Conservation (phyloP, 139 green algal species). For the Coccomyxa sp. region DNA sequence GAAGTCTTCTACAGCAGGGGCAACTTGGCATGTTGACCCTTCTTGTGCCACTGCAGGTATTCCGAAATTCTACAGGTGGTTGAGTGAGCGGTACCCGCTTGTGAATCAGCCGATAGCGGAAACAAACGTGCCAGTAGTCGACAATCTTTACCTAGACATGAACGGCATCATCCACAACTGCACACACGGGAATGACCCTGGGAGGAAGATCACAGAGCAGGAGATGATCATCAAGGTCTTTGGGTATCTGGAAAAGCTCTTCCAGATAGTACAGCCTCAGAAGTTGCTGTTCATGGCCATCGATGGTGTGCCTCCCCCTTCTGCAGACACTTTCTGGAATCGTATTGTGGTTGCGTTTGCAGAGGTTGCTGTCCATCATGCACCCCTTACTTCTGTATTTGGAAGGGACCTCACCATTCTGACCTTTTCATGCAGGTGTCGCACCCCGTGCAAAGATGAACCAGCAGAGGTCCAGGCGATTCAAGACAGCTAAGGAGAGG, state of each 20-base stretch:
- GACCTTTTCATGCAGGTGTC: constrained; percentile 66
- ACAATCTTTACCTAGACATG: constrained; percentile 96
- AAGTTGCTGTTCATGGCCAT: constrained; percentile 94
- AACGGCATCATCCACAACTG: constrained; percentile 97
- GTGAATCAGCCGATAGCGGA: constrained; percentile 74
- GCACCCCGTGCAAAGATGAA: constrained; percentile 96
- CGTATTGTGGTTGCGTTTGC: neutral
- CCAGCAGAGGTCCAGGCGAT: constrained; percentile 83
- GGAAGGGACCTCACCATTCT: too few relatives aligned
- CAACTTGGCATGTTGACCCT: too few relatives aligned
- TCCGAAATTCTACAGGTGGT: constrained; percentile 96
- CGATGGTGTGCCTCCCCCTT: constrained; percentile 77
- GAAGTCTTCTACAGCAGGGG: too few relatives aligned
- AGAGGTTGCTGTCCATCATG: neutral
- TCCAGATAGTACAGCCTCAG: constrained; percentile 82
- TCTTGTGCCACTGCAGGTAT: too few relatives aligned
- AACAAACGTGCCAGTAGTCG: constrained; percentile 60
- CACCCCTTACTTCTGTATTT: too few relatives aligned
- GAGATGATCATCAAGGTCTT: constrained; percentile 91
- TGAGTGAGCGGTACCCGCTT: constrained; percentile 92
- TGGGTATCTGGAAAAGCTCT: constrained; percentile 86
- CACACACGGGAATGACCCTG: constrained; percentile 84
- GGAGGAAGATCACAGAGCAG: constrained; percentile 71
- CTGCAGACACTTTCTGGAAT: constrained; percentile 6
- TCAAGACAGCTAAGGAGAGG: constrained; percentile 63